Evolutionary conservation across 768 basidiomycete genomes (phyloP), one percentile per base, ranked within the genome.

Genomic region (Serendipita sp.): DNA sequence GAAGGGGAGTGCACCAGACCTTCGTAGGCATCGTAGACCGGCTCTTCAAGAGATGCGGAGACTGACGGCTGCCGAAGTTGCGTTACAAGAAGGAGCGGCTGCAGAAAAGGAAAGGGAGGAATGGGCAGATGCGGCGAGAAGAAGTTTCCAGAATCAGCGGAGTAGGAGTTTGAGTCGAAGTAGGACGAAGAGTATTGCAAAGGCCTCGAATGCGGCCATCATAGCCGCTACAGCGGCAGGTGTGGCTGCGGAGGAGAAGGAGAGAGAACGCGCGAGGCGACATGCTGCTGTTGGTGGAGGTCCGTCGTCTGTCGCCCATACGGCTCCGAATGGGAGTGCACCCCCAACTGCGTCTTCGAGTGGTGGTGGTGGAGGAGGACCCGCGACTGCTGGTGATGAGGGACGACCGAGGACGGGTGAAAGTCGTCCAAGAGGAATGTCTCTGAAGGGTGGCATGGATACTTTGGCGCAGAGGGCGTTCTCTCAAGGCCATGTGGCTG

Each of bases 121-220:
- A 66, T 90, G 88, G 88, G 81, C 84, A 66, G 69, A 71, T 2
- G 79, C 84, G 65, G 88, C 88, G 0, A 72, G 74, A 0, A 74
- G 72, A 33, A 87, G 86, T 3, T 78, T 86, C 64, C 81, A 82
- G 60, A 87, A 88, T 69, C 81, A 78, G 65, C 79, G 76, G 16
- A 76, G 82, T 7, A 80, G 86, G 34, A 81, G 76, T 33, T 65
- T 86, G 11, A 86, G 85, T 9, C 80, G 86, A 1, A 74, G 80
- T 4, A 79, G 87, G 30, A 74, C 83, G 22, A 83, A 82, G 67
- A 83, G 84, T 1, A 71, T 82, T 44, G 77, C 77, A 0, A 67
- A 75, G 20, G 71, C 72, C 1, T n/a, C 62, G 14, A 48, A 34
- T 16, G 13, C 43, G 17, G 44, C 62, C 22, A 60, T 44, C 58